Evolutionary conservation across 306 rosid species (phyloP), one percentile per base, ranked within the genome.

Genomic region (Senna siamea): DNA sequence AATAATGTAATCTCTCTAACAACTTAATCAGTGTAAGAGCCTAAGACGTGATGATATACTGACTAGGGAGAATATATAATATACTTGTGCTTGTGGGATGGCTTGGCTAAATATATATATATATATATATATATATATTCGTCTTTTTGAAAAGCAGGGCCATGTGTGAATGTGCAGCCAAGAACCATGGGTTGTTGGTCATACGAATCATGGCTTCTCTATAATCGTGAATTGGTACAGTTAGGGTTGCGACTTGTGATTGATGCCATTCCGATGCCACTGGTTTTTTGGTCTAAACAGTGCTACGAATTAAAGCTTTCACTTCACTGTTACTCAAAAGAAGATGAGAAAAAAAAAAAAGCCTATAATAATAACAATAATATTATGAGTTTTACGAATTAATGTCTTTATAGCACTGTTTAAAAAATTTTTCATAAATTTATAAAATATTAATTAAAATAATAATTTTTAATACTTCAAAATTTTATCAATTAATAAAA

Each of bases 81-180:
- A n/a, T n/a, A n/a, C n/a, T n/a, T n/a, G n/a, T n/a, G n/a, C n/a
- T n/a, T n/a, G n/a, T n/a, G n/a, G n/a, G n/a, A n/a, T n/a, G n/a
- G n/a, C n/a, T n/a, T n/a, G n/a, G n/a, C n/a, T 26, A 26, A 1
- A 26, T 26, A 26, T 26, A 26, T 26, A 26, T 26, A 37, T 37
- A 37, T 37, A 37, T 4, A 4, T 37, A 12, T 28, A 76, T 44
- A 34, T 60, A 13, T 32, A 73, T 59, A 62, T 53, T 78, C 69
- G 43, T 52, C 74, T 65, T 79, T 63, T 48, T 77, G 43, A 74
- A 43, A 67, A 58, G 67, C 17, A 51, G 26, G 35, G 67, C 69
- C 79, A 77, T 82, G 88, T 84, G 85, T 82, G 73, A 38, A 20
- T 78, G 81, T 80, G 84, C 69, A 76, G 77, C 84, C 85, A 85